Base-by-base conservation (phyloP, 441 rosid species). In the Bocquillonia castaneifolia region DNA sequence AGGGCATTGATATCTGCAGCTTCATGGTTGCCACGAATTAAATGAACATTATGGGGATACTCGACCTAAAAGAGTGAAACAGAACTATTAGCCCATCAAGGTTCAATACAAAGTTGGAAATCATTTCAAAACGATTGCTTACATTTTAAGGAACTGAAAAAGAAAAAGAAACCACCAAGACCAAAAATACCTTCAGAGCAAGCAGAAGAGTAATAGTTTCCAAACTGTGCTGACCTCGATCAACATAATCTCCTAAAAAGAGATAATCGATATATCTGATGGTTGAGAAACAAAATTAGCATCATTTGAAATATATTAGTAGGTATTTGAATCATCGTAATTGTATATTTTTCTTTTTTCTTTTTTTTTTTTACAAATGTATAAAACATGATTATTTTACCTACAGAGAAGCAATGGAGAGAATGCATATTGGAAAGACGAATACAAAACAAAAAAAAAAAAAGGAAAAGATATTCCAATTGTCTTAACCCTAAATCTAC, bases 1-100 rank as follows among this genome's bases (percentile, higher is more conserved):
- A 94, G 99, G 72, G 99, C 99, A 84, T 93, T 93, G 66, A 93
- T 91, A 75, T 91, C 99, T 25, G 99, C 97, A 59, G 97, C 99
- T 86, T 94, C 99, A 83, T 94, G 99, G 77, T 94, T 94, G 68
- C 99, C 99, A 42, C 99, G 97, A 82, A 94, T 94, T 72, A 94
- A 72, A 76, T 94, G 99, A 63, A 94, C 91, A 70, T 90, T 92
- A 67, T 81, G 76, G 36, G 91, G 92, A 86, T 94, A 83, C 80
- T 94, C 98, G 74, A 90, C 91, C 99, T 94, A 85, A 68, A 83
- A 72, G 25, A 66, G 39, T 44, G 69, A 70, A 62, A 72, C 54
- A 63, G 53, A 44, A 63, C 20, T 61, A 50, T 60, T 32, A 50
- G 15, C 25, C 32, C 44, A 66, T 68, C 64, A 77, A 59, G 57